Evolutionary conservation across 352 stramenopile genomes (phyloP).

Genomic region (Pythium insidiosum): DNA sequence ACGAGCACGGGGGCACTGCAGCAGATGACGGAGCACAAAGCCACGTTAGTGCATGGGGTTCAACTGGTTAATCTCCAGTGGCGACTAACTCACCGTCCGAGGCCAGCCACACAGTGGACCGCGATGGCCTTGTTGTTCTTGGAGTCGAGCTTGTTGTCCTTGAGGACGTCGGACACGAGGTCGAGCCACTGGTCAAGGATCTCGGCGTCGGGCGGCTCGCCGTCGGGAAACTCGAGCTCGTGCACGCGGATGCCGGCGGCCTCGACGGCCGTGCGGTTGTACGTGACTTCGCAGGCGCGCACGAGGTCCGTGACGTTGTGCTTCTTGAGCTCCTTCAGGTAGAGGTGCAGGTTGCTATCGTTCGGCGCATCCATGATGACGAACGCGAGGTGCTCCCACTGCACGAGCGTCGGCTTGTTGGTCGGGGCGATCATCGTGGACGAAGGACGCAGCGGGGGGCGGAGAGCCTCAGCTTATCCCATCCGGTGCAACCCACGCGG

Average conservation of each 20-base stretch:
- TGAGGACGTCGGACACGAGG: slow-evolving; percentile 93
- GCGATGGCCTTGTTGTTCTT: slow-evolving; percentile 88
- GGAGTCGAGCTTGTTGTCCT: slow-evolving; percentile 64
- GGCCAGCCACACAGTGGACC: slow-evolving; percentile 96
- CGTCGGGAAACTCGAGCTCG: slow-evolving; percentile 97
- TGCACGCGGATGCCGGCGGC: slow-evolving; percentile 88
- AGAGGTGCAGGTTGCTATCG: slow-evolving; percentile 94
- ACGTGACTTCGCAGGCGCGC: slow-evolving; percentile 94
- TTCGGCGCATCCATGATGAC: slow-evolving; percentile 98
- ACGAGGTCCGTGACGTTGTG: slow-evolving; percentile 95
- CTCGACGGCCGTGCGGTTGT: slow-evolving; percentile 87
- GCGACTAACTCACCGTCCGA: slow-evolving; percentile 87
- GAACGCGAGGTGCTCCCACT: slow-evolving; percentile 91
- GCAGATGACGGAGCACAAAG: background rate
- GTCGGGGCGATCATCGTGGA: slow-evolving; percentile 71
- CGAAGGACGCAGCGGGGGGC: too few relatives aligned
- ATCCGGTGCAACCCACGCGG: too few relatives aligned
- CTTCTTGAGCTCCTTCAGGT: slow-evolving; percentile 96
- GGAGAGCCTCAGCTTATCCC: slow-evolving; percentile 31
- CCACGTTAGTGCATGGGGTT: slow-evolving; percentile 2
- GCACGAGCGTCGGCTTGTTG: slow-evolving; percentile 84
- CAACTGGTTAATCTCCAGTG: too few relatives aligned
- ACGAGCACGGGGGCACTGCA: slow-evolving; percentile 93
- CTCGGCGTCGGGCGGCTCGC: slow-evolving; percentile 86
- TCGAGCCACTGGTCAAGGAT: slow-evolving; percentile 94